Percentiles rank a stretch among this genome's conserved stretches.
These are phyloP conservation scores for Sporothrix globosa DNA, from an alignment of 2,329 filamentous ascomycete species.

Conservation along the genomic window DNA sequence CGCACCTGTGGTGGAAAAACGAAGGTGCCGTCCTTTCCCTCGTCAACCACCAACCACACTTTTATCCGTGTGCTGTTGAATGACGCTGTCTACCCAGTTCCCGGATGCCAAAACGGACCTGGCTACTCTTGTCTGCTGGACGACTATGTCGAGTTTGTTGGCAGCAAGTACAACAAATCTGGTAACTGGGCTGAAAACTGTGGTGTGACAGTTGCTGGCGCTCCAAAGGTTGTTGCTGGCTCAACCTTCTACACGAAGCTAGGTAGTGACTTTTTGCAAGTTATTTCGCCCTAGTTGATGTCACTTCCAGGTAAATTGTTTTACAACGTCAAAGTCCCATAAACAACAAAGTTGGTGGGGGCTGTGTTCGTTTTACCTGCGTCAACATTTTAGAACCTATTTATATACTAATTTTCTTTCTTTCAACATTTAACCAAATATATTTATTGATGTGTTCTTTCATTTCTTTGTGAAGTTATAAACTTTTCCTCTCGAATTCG, in stretches of 20 bases:
- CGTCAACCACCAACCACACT: conserved; percentile 41
- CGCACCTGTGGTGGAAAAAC: conserved; percentile 27
- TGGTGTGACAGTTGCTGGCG: conserved; percentile 49
- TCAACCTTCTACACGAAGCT: conserved; percentile 56
- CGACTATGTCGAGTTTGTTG: conserved; percentile 51
- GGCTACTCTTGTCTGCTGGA: conserved; percentile 56
- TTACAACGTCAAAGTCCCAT: too few relatives aligned
- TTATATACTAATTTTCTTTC: too few relatives aligned
- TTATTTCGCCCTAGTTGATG: conserved; percentile 27
- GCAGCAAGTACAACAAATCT: conserved; percentile 51
- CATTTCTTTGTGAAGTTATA: too few relatives aligned
- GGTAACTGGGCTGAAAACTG: conserved; percentile 56
- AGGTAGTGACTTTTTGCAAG: conserved; percentile 45
- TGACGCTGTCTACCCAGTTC: conserved; percentile 64
- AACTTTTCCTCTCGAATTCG: too few relatives aligned
- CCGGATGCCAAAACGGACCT: conserved; percentile 58
- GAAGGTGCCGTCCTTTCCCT: conserved; percentile 28
- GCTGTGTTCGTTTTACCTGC: too few relatives aligned
- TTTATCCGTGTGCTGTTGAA: conserved; percentile 64
- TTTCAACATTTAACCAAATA: too few relatives aligned
- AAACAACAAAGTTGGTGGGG: too few relatives aligned
- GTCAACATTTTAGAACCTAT: too few relatives aligned
- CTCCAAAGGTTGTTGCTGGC: conserved; percentile 49
- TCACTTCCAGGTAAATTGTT: too few relatives aligned
- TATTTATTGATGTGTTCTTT: too few relatives aligned